Evolutionary conservation across 768 basidiomycete species (phyloP).

Genomic region (Inosperma sp.): DNA sequence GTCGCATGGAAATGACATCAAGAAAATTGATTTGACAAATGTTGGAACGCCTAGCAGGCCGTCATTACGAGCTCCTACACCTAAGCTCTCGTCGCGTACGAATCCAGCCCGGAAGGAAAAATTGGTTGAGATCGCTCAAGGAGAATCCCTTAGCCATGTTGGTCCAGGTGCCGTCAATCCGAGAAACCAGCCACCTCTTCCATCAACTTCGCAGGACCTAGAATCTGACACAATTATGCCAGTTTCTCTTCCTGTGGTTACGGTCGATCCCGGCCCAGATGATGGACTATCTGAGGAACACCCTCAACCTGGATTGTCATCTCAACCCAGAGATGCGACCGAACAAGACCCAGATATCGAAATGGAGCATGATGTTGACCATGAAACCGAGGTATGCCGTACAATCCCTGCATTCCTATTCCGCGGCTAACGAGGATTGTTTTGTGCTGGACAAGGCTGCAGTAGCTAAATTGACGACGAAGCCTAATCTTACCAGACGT

Average conservation of each 20-base stretch:
- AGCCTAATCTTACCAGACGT: neutral
- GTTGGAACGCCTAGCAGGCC: conserved; percentile 9
- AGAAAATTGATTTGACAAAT: conserved; percentile 23
- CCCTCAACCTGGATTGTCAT: neutral
- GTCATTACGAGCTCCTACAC: neutral
- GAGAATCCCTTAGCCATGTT: conserved; percentile 21
- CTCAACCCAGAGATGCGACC: too few species aligned
- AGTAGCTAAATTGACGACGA: neutral
- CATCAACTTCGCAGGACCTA: conserved; percentile 2
- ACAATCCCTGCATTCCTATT: neutral
- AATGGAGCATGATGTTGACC: neutral
- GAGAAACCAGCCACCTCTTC: conserved; percentile 3
- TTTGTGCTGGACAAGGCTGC: neutral
- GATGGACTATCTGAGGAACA: neutral
- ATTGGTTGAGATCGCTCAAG: neutral
- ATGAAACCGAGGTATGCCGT: neutral
- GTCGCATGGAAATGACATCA: conserved; percentile 1
- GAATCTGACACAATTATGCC: conserved; percentile 1
- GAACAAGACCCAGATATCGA: neutral
- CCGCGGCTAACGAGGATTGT: too few species aligned
- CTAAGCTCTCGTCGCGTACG: neutral
- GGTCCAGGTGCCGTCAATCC: conserved; percentile 16
- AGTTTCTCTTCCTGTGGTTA: neutral
- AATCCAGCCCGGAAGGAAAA: neutral
- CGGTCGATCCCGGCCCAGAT: neutral